These are phyloP conservation scores for Ascomycota sp. DNA, from an alignment of 2,329 filamentous ascomycete genomes.

Conservation along the genomic window DNA sequence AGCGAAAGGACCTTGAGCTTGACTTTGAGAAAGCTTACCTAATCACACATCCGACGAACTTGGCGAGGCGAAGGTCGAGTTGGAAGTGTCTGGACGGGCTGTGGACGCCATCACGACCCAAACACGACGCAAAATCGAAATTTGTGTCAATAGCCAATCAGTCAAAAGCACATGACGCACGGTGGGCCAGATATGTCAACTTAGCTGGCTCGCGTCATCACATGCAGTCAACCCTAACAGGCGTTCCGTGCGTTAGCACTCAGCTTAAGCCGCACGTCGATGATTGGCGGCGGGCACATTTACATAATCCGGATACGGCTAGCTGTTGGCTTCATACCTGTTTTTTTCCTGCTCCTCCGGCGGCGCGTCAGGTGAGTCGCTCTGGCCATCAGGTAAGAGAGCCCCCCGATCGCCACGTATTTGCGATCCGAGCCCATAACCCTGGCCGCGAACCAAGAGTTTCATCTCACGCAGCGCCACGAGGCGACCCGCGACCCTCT, in stretches of 20 bases:
- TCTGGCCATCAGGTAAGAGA: constrained; percentile 12
- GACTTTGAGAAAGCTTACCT: no score
- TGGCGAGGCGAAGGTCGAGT: no score
- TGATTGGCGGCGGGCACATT: not conserved
- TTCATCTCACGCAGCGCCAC: constrained; percentile 2
- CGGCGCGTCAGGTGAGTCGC: not conserved
- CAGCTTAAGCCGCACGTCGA: not conserved
- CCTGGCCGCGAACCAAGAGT: constrained; percentile 3
- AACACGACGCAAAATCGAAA: no score
- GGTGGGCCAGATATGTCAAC: no score
- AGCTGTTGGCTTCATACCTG: not conserved
- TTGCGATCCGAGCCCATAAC: constrained; percentile 1
- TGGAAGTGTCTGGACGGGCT: no score
- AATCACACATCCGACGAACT: no score
- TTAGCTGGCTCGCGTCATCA: not conserved
- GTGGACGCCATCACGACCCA: no score
- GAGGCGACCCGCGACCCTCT: constrained; percentile 2
- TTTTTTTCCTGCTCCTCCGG: no score
- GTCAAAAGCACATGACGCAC: no score
- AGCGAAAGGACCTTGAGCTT: no score
- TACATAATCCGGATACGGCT: not conserved
- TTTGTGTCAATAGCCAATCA: no score
- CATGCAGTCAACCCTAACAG: not conserved
- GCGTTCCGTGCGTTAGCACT: not conserved
- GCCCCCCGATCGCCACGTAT: constrained; percentile 3